Evolutionary conservation across 495 filamentous ascomycete genomes (phyloP).

Genomic region (Penicillium subrubescens): DNA sequence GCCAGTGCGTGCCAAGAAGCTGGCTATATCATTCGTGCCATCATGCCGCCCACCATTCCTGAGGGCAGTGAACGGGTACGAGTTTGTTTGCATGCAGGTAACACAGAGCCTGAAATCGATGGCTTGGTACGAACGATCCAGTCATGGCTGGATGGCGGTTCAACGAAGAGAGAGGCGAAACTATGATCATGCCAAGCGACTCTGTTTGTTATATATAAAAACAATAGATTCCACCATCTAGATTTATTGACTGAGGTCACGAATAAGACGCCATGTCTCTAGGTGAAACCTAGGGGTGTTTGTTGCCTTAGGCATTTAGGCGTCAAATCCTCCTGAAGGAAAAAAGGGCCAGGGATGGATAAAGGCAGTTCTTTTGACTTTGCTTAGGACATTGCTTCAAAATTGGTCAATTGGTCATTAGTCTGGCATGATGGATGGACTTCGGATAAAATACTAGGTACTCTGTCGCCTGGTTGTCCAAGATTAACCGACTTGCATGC

Average conservation of each 20-base stretch:
- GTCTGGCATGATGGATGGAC: too few relatives aligned
- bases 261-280: too few relatives aligned
- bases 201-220: not conserved
- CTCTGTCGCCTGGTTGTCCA: too few relatives aligned
- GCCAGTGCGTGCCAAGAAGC: constrained; percentile 36
- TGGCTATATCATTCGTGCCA: constrained; percentile 44
- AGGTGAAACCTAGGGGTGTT: too few relatives aligned
- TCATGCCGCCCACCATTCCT: constrained; percentile 53
- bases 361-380: too few relatives aligned
- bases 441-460: too few relatives aligned
- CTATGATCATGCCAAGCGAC: constrained; percentile 1
- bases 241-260: not conserved
- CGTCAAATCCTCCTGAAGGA: too few relatives aligned
- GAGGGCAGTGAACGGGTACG: constrained; percentile 51
- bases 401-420: too few relatives aligned
- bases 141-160: constrained; percentile 40
- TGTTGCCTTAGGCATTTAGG: too few relatives aligned
- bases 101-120: constrained; percentile 51
- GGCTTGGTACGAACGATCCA: constrained; percentile 40
- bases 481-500: too few relatives aligned
- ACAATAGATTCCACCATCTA: not conserved
- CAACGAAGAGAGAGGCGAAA: constrained; percentile 20
- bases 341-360: too few relatives aligned
- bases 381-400: too few relatives aligned
- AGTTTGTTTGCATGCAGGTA: constrained; percentile 52